Conservation (phyloP, 192 early-diverging fungal species). For the Umbelopsis isabellina region DNA sequence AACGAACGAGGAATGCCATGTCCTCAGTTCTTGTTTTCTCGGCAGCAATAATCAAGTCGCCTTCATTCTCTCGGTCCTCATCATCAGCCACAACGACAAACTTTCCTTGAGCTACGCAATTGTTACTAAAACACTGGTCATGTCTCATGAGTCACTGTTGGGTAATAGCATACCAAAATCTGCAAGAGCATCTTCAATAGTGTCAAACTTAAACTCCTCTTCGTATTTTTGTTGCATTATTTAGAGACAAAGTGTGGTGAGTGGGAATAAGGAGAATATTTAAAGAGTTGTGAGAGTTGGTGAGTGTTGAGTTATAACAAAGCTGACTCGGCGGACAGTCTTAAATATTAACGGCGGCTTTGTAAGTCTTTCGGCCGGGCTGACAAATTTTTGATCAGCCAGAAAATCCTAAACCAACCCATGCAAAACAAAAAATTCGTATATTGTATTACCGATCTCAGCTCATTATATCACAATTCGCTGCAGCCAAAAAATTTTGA, state of each 20-base stretch:
- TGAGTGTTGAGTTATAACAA: no score
- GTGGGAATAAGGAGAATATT: not conserved
- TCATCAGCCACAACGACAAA: constrained; percentile 95
- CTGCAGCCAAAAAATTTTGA: no score
- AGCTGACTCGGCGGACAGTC: no score
- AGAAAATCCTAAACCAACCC: no score
- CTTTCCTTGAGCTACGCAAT: constrained; percentile 67
- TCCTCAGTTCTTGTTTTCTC: constrained; percentile 90
- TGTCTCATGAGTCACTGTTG: not conserved
- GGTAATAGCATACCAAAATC: constrained; percentile 58
- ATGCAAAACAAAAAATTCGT: no score
- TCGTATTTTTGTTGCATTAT: constrained; percentile 18
- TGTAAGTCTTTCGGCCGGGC: constrained; percentile 2
- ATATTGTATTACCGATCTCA: no score
- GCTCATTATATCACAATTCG: no score
- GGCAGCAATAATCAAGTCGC: constrained; percentile 97
- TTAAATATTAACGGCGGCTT: not conserved
- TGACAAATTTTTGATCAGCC: constrained; percentile 21
- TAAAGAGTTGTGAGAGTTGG: no score
- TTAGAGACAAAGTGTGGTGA: not conserved
- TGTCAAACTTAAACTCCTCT: constrained; percentile 56
- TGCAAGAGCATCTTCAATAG: constrained; percentile 66
- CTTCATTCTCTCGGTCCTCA: constrained; percentile 99
- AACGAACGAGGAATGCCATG: constrained; percentile 94
- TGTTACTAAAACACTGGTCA: not conserved